Evolutionary conservation across 441 rosid species (phyloP), one percentile per base, ranked within the genome.

Genomic region (Syzygium malaccense): DNA sequence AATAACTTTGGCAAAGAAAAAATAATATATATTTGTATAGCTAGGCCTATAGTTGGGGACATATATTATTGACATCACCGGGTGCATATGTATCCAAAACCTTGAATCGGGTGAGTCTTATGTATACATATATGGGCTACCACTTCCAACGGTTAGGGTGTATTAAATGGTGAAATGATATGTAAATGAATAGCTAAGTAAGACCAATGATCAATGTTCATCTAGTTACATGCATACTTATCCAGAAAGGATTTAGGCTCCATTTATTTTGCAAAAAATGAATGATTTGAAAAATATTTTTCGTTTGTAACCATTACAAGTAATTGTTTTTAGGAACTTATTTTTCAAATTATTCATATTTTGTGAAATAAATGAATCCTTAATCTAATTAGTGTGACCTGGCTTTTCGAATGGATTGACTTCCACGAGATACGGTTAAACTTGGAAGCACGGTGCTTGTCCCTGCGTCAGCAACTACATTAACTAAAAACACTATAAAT

Each of bases 181-280:
- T 4, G 3, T 30, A 15, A 30, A 64, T 64, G 30, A 64, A 30
- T 6, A 64, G 10, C 71, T 30, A 30, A 30, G 71, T 15, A n/a
- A 64, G 71, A 64, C 37, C 11, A 15, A 64, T 30, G 8, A 30
- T 30, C 33, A 64, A 64, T 64, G 71, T 64, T 64, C 71, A 64
- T 30, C 20, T 64, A 64, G 37, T 64, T 15, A 14, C 71, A n/a
- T 30, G 30, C 5, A n/a, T 30, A 64, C 5, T 64, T 64, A 32
- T 64, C 37, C 8, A 64, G 0, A 64, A 64, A 64, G 20, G 71
- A 30, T 15, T 64, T 64, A 64, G 19, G 71, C 12, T 64, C n/a
- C 12, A 4, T 64, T 0, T 30, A 0, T 64, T 62, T 2, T 5
- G 1, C 7, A 10, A 4, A 62, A 62, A 62, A n/a, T 62, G 1